These are phyloP conservation scores for Erodium moschatum DNA, from an alignment of 441 rosid species.

Conservation along the genomic window DNA sequence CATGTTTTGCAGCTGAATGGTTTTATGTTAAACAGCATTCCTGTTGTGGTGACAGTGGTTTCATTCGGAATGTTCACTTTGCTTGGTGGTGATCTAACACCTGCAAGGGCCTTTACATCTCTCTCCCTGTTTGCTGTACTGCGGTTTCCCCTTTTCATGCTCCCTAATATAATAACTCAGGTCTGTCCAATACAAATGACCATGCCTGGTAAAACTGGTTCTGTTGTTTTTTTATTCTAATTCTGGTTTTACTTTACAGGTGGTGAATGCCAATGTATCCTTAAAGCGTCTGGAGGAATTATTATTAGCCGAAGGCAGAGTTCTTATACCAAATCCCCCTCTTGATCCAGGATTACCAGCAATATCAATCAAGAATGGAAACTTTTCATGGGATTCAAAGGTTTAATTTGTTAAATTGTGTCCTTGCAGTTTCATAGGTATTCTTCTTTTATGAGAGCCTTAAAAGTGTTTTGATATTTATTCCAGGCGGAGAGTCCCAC, in stretches of 20 bases:
- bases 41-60: conserved; percentile 82
- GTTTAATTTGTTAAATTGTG: conserved; percentile 29
- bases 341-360: conserved; percentile 67
- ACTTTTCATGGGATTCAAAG: conserved; percentile 96
- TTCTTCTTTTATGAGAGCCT: not conserved
- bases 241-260: conserved; percentile 35
- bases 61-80: conserved; percentile 92
- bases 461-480: not conserved
- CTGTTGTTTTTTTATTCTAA: conserved; percentile 14
- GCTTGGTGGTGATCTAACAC: conserved; percentile 98
- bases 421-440: conserved; percentile 9
- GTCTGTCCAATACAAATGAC: conserved; percentile 29
- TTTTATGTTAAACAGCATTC: conserved; percentile 79
- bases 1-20: conserved; percentile 55
- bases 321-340: conserved; percentile 88
- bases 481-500: conserved; percentile 72
- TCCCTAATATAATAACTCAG: conserved; percentile 93
- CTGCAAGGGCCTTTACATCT: conserved; percentile 96
- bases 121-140: conserved; percentile 92
- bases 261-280: conserved; percentile 88
- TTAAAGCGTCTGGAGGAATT: conserved; percentile 91
- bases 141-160: conserved; percentile 93
- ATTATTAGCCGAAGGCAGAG: conserved; percentile 78
- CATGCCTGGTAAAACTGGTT: conserved; percentile 10
- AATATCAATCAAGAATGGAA: conserved; percentile 73